Evolutionary conservation across 2,329 filamentous ascomycete genomes (phyloP).

Genomic region (Albophoma yamanashiensis): DNA sequence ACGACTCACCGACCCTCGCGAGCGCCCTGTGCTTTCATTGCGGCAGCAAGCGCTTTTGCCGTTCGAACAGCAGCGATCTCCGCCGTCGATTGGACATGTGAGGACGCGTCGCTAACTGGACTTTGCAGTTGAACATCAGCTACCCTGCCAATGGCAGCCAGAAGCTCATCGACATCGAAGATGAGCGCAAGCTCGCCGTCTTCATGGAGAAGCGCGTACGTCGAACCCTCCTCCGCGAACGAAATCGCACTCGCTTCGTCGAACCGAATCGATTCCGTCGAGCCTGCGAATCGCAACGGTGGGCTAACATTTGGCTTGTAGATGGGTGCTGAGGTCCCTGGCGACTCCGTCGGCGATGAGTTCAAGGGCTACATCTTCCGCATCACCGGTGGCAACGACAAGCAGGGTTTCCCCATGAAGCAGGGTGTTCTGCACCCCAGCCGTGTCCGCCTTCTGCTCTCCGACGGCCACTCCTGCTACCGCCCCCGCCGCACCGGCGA

Average conservation of each 20-base stretch:
- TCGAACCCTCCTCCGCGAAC: slow-evolving; percentile 14
- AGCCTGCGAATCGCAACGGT: neutral
- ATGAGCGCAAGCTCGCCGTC: slow-evolving; percentile 97
- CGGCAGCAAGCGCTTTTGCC: neutral
- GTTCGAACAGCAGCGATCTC: neutral
- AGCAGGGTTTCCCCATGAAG: slow-evolving; percentile 99
- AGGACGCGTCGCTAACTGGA: slow-evolving; percentile 19
- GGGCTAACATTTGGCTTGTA: slow-evolving; percentile 26
- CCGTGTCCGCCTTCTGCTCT: slow-evolving; percentile 93
- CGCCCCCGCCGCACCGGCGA: slow-evolving; percentile 94
- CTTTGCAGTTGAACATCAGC: slow-evolving; percentile 50
- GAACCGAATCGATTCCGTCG: neutral
- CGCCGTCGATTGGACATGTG: neutral
- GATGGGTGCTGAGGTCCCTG: slow-evolving; percentile 87
- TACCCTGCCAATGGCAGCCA: slow-evolving; percentile 99
- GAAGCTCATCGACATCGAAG: slow-evolving; percentile 97
- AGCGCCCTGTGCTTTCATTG: neutral
- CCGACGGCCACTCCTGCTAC: slow-evolving; percentile 98
- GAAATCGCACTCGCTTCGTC: slow-evolving; percentile 7
- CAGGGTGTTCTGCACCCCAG: slow-evolving; percentile 98
- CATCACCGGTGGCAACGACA: slow-evolving; percentile 99
- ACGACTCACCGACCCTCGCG: slow-evolving; percentile 11
- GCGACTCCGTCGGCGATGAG: slow-evolving; percentile 93
- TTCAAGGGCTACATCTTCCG: slow-evolving; percentile 99
- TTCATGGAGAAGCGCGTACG: slow-evolving; percentile 97